Base-by-base conservation (phyloP, 805 yeast species). In the Candida ipomoeae region DNA sequence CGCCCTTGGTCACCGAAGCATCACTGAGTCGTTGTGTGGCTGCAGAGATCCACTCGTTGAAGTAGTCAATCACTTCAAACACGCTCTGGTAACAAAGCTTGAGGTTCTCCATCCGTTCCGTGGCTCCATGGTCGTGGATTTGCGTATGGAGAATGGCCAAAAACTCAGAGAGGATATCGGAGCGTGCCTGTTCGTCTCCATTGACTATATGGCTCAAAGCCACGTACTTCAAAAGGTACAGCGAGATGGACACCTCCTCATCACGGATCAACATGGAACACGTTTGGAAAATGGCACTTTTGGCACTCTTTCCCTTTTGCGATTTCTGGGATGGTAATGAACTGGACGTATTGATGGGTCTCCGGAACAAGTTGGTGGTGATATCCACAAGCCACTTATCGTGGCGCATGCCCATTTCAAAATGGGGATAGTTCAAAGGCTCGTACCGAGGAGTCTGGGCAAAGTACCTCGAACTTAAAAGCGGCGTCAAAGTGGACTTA, bases 11-110 rank as follows among this genome's bases (percentile, higher is more conserved):
- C 17, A 64, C 39, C 13, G 50, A 45, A 18, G 55, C 47, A n/a
- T 65, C 67, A 40, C 68, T 62, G 29, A 67, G 47, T 44, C 58
- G 57, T 40, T 71, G 70, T 0, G 71, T 66, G 2, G 74, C 71
- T 8, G 68, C 61, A 1, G 77, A 69, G n/a, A 64, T 61, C 96
- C 97, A 90, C 57, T 86, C 89, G 51, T 84, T 81, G 54, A 90
- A 81, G 61, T 90, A 89, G 60, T 94, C 98, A 26, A 91, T 68
- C 3, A 91, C 82, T 38, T 83, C 81, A 59, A 94, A 89, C 0
- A 90, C 78, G 0, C 89, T 74, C 51, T 87, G 87, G 59, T 82
- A 87, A 55, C 89, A 85, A 40, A 80, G 68, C 57, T 80, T 81
- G 51, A 86, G 62, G 51, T 78, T 80, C 53, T 85, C 92, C 5